Evolutionary conservation across 2,329 filamentous ascomycete genomes (phyloP).

Genomic region (Claviceps fusiformis): DNA sequence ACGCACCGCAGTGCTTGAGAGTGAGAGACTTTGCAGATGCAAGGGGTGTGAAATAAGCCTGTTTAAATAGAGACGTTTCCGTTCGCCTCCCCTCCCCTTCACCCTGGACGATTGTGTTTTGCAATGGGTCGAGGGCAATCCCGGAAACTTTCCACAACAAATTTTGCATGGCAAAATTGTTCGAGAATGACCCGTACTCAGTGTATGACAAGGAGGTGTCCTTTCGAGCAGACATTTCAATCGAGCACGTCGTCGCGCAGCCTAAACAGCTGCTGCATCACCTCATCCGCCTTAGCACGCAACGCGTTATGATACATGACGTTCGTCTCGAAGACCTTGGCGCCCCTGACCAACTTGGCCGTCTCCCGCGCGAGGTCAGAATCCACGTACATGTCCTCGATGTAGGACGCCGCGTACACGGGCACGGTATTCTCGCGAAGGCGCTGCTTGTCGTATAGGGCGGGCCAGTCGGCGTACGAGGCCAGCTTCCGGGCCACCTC

Average conservation of each 20-base stretch:
- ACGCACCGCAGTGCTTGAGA: too few species aligned
- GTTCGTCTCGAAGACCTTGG: slow-evolving; percentile 76
- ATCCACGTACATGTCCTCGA: slow-evolving; percentile 91
- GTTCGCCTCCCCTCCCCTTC: too few species aligned
- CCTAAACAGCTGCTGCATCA: slow-evolving; percentile 62
- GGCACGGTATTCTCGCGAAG: slow-evolving; percentile 68
- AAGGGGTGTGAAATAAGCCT: too few species aligned
- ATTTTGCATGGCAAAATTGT: too few species aligned
- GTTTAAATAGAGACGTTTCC: too few species aligned
- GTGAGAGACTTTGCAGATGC: too few species aligned
- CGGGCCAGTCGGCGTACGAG: slow-evolving; percentile 52
- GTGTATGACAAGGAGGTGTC: background rate
- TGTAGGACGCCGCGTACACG: slow-evolving; percentile 69
- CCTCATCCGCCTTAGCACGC: slow-evolving; percentile 57
- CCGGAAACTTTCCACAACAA: too few species aligned
- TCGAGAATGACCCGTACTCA: too few species aligned
- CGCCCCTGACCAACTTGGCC: slow-evolving; percentile 58
- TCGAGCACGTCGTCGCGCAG: slow-evolving; percentile 57
- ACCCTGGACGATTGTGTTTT: too few species aligned
- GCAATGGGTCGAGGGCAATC: too few species aligned
- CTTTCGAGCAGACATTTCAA: slow-evolving; percentile 16
- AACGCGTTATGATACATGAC: slow-evolving; percentile 77
- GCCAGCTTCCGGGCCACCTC: slow-evolving; percentile 61
- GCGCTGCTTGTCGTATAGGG: slow-evolving; percentile 62
- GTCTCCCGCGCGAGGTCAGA: slow-evolving; percentile 60